A percentile compares a stretch with the other conserved stretches of the same genome.
These are phyloP conservation scores for Globisporangium spinosum DNA, from an alignment of 352 stramenopile species.

Conservation along the genomic window DNA sequence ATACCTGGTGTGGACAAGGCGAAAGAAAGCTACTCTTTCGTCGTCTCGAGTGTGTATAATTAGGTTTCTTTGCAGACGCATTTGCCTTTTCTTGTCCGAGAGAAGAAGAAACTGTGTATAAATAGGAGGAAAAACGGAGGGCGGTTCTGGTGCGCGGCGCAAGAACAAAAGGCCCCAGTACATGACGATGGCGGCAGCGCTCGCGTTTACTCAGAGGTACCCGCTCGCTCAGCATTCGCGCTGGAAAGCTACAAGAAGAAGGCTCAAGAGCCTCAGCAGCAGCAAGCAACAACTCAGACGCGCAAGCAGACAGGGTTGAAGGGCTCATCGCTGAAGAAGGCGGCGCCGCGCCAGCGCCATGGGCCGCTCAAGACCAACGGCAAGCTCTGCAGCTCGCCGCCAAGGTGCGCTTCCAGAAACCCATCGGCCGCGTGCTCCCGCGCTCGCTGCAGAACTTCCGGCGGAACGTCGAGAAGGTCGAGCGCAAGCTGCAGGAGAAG, in stretches of 20 bases:
- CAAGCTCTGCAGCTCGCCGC: slow-evolving; percentile 43
- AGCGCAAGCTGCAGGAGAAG: slow-evolving; percentile 81
- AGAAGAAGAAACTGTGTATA: not conserved
- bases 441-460: slow-evolving; percentile 65
- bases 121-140: not conserved
- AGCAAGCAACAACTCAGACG: not conserved
- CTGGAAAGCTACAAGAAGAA: not conserved
- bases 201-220: not conserved
- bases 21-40: not conserved
- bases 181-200: not conserved
- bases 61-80: not conserved
- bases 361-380: slow-evolving; percentile 7
- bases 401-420: slow-evolving; percentile 57
- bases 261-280: not conserved
- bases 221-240: not conserved
- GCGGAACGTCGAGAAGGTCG: slow-evolving; percentile 77
- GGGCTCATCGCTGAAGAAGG: slow-evolving; percentile 36
- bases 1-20: not conserved
- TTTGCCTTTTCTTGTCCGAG: not conserved
- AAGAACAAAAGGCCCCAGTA: not conserved
- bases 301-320: slow-evolving; percentile 26
- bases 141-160: not conserved
- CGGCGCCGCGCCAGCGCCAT: slow-evolving; percentile 9
- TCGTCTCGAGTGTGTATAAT: not conserved
- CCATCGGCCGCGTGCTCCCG: slow-evolving; percentile 53